These are phyloP conservation scores for Fusarium sp. DNA, from an alignment of 2,329 filamentous ascomycete genomes.

Conservation along the genomic window DNA sequence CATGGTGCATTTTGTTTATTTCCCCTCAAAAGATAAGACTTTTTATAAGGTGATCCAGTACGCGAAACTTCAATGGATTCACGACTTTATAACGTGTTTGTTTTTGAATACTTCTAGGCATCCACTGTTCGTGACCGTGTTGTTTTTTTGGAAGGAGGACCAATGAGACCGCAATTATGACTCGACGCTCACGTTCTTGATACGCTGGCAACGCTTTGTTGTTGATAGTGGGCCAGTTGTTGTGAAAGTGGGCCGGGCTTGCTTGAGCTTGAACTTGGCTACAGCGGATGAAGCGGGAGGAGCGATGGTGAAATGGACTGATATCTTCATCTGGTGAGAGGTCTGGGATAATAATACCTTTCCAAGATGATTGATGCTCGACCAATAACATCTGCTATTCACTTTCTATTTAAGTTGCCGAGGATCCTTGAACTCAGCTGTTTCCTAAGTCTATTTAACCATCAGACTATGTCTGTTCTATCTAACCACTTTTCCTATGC, in stretches of 20 bases:
- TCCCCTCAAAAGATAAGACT: conserved; percentile 13
- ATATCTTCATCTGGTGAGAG: conserved; percentile 23
- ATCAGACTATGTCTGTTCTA: conserved; percentile 10
- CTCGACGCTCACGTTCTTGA: conserved; percentile 29
- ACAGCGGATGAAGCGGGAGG: conserved; percentile 24
- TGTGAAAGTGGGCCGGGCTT: conserved; percentile 13
- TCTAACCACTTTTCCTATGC: conserved; percentile 12
- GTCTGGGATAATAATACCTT: neutral
- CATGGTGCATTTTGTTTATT: conserved; percentile 41
- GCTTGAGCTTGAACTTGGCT: neutral
- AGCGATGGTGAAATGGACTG: neutral
- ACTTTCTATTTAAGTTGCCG: neutral
- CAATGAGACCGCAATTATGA: conserved; percentile 32
- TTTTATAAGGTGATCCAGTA: conserved; percentile 16
- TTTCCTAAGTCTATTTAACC: conserved; percentile 1
- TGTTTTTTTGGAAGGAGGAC: conserved; percentile 20
- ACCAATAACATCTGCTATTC: neutral
- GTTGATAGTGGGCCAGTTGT: conserved; percentile 22
- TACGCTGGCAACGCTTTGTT: conserved; percentile 34
- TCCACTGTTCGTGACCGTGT: conserved; percentile 9
- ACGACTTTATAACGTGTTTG: conserved; percentile 7
- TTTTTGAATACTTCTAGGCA: neutral
- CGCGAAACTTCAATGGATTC: conserved; percentile 13
- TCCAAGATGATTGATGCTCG: conserved; percentile 7
- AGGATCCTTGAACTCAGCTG: neutral